Evolutionary conservation across 1,284 basidiomycete species (phyloP).

Genomic region (Boletus albobrunnescens): DNA sequence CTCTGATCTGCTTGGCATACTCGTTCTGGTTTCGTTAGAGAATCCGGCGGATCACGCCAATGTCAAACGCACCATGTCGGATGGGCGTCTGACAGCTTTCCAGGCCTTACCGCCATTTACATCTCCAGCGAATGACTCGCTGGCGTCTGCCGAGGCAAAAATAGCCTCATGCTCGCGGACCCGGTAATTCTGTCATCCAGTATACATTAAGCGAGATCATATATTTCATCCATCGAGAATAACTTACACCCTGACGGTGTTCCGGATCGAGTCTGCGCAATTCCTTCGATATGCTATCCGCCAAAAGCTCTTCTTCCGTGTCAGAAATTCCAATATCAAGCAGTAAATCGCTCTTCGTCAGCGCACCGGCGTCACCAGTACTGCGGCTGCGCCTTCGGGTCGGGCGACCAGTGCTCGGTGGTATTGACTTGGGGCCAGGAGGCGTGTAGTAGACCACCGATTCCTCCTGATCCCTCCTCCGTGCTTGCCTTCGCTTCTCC

Average conservation of each 20-base stretch:
- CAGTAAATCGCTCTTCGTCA: slow-evolving; percentile 36
- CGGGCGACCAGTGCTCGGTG: slow-evolving; percentile 44
- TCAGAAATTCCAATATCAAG: slow-evolving; percentile 41
- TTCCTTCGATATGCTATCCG: slow-evolving; percentile 66
- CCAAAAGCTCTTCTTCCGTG: slow-evolving; percentile 50
- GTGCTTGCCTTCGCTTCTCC: slow-evolving; percentile 65
- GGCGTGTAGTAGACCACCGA: slow-evolving; percentile 36
- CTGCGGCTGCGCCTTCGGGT: slow-evolving; percentile 67
- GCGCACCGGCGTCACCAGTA: slow-evolving; percentile 59
- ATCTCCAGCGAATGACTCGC: slow-evolving; percentile 67
- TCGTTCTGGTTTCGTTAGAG: slow-evolving; percentile 62
- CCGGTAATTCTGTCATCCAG: slow-evolving; percentile 45
- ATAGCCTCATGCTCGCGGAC: slow-evolving; percentile 76
- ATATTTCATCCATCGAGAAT: not conserved
- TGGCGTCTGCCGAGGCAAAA: slow-evolving; percentile 72
- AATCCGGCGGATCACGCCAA: not conserved
- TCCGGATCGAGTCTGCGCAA: slow-evolving; percentile 54
- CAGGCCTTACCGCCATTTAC: slow-evolving; percentile 82
- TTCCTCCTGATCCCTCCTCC: slow-evolving; percentile 50
- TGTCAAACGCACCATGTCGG: slow-evolving; percentile 76
- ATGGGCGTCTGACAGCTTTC: slow-evolving; percentile 82
- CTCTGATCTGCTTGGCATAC: slow-evolving; percentile 83
- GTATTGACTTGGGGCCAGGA: slow-evolving; percentile 22
- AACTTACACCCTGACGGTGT: slow-evolving; percentile 46
- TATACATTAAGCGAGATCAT: slow-evolving; percentile 1